These are phyloP conservation scores for Pestalotiopsis sp. DNA, from an alignment of 2,329 filamentous ascomycete genomes.

Conservation along the genomic window DNA sequence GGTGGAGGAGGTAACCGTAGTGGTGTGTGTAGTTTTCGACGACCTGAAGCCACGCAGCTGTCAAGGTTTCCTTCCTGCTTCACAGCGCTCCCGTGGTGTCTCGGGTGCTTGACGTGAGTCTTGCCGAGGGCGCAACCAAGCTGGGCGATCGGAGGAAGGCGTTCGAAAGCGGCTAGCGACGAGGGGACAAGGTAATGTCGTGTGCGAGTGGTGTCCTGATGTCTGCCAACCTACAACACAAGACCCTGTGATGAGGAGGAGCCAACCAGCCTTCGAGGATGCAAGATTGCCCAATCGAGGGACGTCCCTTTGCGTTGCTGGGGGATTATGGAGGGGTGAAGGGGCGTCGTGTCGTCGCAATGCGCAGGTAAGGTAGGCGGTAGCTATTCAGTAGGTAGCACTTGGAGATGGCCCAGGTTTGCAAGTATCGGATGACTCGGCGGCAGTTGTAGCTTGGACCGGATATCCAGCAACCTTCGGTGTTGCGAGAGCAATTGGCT, in stretches of 20 bases:
- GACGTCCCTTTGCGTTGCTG: neutral
- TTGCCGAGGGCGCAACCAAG: constrained; percentile 2
- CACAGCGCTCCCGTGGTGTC: constrained; percentile 5
- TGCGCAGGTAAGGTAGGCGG: neutral
- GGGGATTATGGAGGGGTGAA: neutral
- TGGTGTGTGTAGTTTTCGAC: constrained; percentile 20
- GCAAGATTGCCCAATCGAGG: constrained; percentile 7
- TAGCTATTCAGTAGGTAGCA: neutral
- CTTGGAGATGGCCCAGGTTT: neutral
- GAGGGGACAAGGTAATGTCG: neutral
- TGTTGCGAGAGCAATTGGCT: neutral
- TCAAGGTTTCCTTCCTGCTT: constrained; percentile 6
- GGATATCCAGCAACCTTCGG: neutral
- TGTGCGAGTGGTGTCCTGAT: neutral
- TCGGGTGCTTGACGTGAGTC: neutral
- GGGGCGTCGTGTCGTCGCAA: neutral
- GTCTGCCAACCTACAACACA: constrained; percentile 1
- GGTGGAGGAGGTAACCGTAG: constrained; percentile 26
- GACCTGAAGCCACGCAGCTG: neutral
- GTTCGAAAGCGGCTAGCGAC: neutral
- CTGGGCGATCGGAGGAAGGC: neutral
- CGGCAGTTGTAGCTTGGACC: neutral
- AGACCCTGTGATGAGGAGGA: constrained; percentile 1
- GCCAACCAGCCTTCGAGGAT: constrained; percentile 1
- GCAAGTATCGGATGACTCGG: neutral